Evolutionary conservation across 306 rosid genomes (phyloP).

Genomic region (Cucurbita ficifolia): DNA sequence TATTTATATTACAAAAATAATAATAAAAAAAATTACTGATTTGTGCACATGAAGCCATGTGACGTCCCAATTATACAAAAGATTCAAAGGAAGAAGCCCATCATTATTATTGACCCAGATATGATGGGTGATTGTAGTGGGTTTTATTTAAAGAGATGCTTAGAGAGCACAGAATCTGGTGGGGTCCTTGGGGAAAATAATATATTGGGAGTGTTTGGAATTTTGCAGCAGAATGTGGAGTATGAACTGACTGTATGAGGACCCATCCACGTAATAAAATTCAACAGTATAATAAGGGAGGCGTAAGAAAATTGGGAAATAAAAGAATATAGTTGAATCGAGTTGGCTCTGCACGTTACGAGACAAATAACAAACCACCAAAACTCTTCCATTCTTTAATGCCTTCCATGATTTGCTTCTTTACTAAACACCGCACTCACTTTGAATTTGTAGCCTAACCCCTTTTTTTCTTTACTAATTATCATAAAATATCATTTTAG

Average conservation of each 20-base stretch:
- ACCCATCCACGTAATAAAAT: not conserved
- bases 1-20: no score
- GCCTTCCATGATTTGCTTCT: not conserved
- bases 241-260: not conserved
- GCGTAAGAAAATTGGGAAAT: not conserved
- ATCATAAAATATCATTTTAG: no score
- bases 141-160: not conserved
- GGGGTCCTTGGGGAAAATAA: not conserved
- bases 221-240: not conserved
- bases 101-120: not conserved
- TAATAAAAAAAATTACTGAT: not conserved
- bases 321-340: not conserved
- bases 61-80: not conserved
- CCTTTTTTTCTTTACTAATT: no score
- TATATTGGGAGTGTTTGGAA: not conserved
- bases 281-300: not conserved
- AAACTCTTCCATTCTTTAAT: not conserved
- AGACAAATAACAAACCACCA: not conserved
- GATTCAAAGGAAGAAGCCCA: not conserved
- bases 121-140: not conserved
- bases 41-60: slow-evolving; percentile 1
- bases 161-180: not conserved
- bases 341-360: slow-evolving; percentile 3
- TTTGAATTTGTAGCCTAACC: not conserved
- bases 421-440: not conserved